Evolutionary conservation across 1,284 basidiomycete species (phyloP).

Genomic region (Rhodotorula sp.): DNA sequence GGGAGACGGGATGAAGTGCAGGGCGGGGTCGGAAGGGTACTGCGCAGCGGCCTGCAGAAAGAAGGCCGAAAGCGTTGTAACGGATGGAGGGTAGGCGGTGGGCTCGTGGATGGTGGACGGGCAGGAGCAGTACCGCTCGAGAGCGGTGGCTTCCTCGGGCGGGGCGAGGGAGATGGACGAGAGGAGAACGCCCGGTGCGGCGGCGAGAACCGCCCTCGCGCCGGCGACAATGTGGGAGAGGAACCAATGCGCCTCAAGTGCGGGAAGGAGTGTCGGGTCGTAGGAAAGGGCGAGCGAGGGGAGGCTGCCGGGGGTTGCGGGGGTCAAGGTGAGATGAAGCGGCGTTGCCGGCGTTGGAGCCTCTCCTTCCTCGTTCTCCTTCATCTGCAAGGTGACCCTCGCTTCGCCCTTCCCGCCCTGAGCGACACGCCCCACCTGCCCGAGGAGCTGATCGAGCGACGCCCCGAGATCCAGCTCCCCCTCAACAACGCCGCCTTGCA

Average conservation of each 20-base stretch:
- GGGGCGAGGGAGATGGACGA: slow-evolving; percentile 10
- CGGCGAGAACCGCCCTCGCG: neutral
- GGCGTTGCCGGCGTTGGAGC: neutral
- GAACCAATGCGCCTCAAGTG: slow-evolving; percentile 37
- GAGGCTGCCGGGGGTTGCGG: too few relatives aligned
- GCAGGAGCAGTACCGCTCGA: slow-evolving; percentile 9
- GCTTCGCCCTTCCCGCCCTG: neutral
- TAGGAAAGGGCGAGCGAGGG: slow-evolving; percentile 13
- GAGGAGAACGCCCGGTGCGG: neutral
- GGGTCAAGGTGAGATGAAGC: neutral
- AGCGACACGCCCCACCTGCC: neutral
- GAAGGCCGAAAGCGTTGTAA: slow-evolving; percentile 26
- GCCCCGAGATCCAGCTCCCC: slow-evolving; percentile 10
- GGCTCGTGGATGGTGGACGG: slow-evolving; percentile 10
- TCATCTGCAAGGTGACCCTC: neutral
- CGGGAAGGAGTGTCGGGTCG: slow-evolving; percentile 22
- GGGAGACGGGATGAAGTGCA: slow-evolving; percentile 25
- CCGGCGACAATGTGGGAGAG: slow-evolving; percentile 21
- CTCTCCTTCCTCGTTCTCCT: too few relatives aligned
- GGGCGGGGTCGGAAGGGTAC: slow-evolving; percentile 24
- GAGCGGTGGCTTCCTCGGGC: slow-evolving; percentile 5
- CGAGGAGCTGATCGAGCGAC: slow-evolving; percentile 1
- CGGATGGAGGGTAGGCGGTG: slow-evolving; percentile 13
- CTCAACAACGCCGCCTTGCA: neutral
- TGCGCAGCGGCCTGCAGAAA: slow-evolving; percentile 24